Evolutionary conservation across 139 green algal species (phyloP), one percentile per base, ranked within the genome.

Genomic region (Coelastrella sp.): DNA sequence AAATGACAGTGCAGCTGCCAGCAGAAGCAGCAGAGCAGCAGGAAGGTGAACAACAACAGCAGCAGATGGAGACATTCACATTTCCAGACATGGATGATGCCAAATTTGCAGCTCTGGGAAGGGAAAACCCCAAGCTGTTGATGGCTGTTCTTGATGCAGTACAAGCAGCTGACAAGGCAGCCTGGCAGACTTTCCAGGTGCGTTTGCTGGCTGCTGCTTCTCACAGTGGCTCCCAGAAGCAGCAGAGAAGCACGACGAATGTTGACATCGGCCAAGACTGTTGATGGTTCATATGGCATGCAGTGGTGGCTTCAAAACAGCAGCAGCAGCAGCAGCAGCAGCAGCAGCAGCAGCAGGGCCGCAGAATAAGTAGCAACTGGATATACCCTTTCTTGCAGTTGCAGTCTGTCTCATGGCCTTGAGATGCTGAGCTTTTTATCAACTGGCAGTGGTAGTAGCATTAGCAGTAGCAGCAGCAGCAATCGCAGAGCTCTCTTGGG

Each of bases 181-280:
- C 91, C 9, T 97, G 95, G 96, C 91, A 89, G 56, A 74, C 81
- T 0, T 96, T 97, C 81, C 95, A 97, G 68, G 68, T 76, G 19
- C 7, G 19, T 8, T 70, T 6, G 6, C 63, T 70, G 80, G 57
- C 81, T 79, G 61, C 61, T 66, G 59, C 14, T 58, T 10, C 14
- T 22, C 49, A 72, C 79, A 57, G 22, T 4, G 10, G 20, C 78
- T 0, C 25, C 19, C 20, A 72, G 25, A 0, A 25, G 17, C 80
- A 73, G 10, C 78, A 56, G 3, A 24, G 27, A 56, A 12, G 11
- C 17, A 49, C 35, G 35, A 49, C 35, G 35, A 49, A 49, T 49
- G 35, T 49, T 49, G 35, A 49, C 35, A 49, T 1, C 35, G 35
- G 35, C 35, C 35, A 49, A 49, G 35, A 3, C 3, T 49, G 35